These are phyloP conservation scores for Conticribra guillardii DNA, from an alignment of 108 stramenopile species.

Conservation along the genomic window DNA sequence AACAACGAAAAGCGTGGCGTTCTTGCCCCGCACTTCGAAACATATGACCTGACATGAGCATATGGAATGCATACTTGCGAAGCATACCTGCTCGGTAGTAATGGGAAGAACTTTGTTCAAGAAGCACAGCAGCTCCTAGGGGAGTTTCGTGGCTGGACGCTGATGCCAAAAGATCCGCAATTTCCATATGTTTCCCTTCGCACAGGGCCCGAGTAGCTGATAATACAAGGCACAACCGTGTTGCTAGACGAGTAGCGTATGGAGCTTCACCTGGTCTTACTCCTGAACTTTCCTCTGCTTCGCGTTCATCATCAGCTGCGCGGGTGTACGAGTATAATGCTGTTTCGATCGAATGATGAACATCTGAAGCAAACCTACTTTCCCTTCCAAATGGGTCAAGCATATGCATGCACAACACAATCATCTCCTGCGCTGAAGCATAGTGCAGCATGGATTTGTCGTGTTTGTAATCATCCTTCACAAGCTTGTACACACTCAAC, in stretches of 20 bases:
- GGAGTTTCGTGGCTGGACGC: slow-evolving; percentile 83
- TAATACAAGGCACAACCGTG: slow-evolving; percentile 76
- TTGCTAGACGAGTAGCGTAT: slow-evolving; percentile 72
- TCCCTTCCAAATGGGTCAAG: slow-evolving; percentile 54
- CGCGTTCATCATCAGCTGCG: slow-evolving; percentile 74
- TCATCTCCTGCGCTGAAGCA: slow-evolving; percentile 85
- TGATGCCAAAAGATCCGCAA: slow-evolving; percentile 84
- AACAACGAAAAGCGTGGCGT: slow-evolving; percentile 88
- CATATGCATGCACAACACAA: slow-evolving; percentile 75
- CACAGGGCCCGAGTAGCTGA: slow-evolving; percentile 53
- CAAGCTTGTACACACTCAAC: slow-evolving; percentile 70
- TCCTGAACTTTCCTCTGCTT: slow-evolving; percentile 31
- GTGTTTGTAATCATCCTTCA: slow-evolving; percentile 88
- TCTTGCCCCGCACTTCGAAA: slow-evolving; percentile 84
- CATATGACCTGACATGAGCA: slow-evolving; percentile 93
- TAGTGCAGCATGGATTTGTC: slow-evolving; percentile 78
- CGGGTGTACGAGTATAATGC: slow-evolving; percentile 77
- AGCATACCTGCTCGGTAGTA: slow-evolving; percentile 74
- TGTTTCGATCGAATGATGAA: slow-evolving; percentile 65
- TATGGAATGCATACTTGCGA: slow-evolving; percentile 90
- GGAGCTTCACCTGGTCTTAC: slow-evolving; percentile 61
- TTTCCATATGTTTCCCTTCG: slow-evolving; percentile 71
- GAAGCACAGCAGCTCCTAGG: slow-evolving; percentile 82
- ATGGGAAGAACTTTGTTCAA: slow-evolving; percentile 82
- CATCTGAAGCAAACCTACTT: slow-evolving; percentile 29